Conservation (phyloP, 1,139 yeast species). For the Yamadazyma dushanensis region DNA sequence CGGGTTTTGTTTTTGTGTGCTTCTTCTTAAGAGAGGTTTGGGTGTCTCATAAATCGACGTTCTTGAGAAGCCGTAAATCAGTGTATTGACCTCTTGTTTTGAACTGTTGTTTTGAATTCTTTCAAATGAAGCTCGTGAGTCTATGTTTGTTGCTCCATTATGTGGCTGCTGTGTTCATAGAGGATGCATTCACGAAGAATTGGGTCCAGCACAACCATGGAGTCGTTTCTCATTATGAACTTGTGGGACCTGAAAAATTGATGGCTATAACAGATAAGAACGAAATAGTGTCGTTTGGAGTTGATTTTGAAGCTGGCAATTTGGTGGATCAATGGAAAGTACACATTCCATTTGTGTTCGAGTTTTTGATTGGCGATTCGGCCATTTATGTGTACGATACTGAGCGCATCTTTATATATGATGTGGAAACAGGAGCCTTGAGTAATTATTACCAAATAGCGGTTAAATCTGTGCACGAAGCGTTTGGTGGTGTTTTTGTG, state of each 20-base stretch:
- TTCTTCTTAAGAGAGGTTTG: neutral
- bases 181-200: constrained; percentile 41
- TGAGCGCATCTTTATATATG: constrained; percentile 9
- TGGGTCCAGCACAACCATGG: constrained; percentile 18
- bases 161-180: constrained; percentile 24
- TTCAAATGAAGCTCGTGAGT: neutral
- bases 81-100: too few relatives aligned
- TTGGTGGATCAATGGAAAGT: constrained; percentile 17
- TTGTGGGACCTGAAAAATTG: constrained; percentile 18
- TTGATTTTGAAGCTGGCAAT: neutral
- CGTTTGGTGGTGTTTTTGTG: constrained; percentile 10
- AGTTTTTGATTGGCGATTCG: constrained; percentile 5
- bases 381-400: constrained; percentile 1
- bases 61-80: too few relatives aligned
- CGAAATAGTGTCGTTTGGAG: constrained; percentile 20
- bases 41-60: neutral
- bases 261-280: constrained; percentile 25
- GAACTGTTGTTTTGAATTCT: too few relatives aligned
- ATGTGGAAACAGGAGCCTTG: constrained; percentile 9
- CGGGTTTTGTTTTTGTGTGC: neutral
- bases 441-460: constrained; percentile 2
- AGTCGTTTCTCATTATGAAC: constrained; percentile 6
- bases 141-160: constrained; percentile 2
- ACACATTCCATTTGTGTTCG: constrained; percentile 5
- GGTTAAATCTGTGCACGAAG: constrained; percentile 6